Base-by-base conservation (phyloP, 352 stramenopile species). In the Phytophthora fragariae region DNA sequence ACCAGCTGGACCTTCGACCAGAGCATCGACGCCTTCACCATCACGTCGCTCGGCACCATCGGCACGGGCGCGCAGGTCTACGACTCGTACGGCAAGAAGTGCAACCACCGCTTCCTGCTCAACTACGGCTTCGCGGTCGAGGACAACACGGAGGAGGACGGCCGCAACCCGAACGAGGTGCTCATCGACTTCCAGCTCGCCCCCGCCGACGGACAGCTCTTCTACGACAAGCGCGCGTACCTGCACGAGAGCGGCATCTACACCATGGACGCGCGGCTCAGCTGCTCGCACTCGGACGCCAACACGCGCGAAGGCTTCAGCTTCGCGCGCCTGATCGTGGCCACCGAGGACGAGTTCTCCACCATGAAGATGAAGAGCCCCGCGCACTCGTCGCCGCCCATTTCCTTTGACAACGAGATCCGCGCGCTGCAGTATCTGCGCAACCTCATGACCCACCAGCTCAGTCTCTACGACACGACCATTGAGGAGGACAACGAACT, bases 111-210 rank as follows among this genome's bases (percentile, higher is more conserved):
- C 9, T 99, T 99, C 80, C 84, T 99, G 44, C 87, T 99, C 50
- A 99, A 99, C 85, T 99, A 99, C 79, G 98, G 98, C 49, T 99
- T 99, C 81, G 96, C 98, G 14, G 97, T 99, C 5, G 97, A 99
- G 80, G 91, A 99, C 77, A 99, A 99, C 80, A 96, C 93, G 24
- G 98, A 99, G 81, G 85, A 98, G 49, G 98, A 99, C 80, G 97
- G 97, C 0, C 97, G 98, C 73, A 99, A 98, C 91, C 97, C 97
- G 24, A 99, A 99, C 89, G 98, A 99, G 81, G 97, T 99, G 56
- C 89, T 94, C 71, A 86, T 96, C 10, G 86, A 94, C 55, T 79
- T 96, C n/a, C 82, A 95, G 70, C 73, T 97, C n/a, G 62, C 79
- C 5, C 68, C 77, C 1, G 62, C 69, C 0, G 88, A 92, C 59